Evolutionary conservation across 2,329 filamentous ascomycete species (phyloP), one percentile per base, ranked within the genome.

Genomic region (Alternaria longipes): DNA sequence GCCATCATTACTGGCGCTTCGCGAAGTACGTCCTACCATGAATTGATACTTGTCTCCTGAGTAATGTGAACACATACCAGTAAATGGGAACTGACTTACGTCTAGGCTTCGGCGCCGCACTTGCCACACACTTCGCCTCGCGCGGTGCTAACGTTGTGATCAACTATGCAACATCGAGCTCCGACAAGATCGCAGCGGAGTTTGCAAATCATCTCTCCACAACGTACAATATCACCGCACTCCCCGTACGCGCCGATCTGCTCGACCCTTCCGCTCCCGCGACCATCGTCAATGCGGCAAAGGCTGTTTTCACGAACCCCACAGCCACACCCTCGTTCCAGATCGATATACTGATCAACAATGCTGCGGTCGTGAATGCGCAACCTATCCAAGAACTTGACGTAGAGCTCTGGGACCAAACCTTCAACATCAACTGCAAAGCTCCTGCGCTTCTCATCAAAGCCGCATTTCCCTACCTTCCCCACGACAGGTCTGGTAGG

Each of bases 281-380:
- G 24, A 54, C 57, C 18, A 46, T 59, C 22, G 45, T 59, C 28
- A 54, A 56, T 20, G 52, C 57, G 14, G 57, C 57, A 44, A 59
- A 59, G 34, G 24, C 45, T 5, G 44, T 56, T 44, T 59, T 59
- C 22, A 51, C 14, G 28, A 50, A 56, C 45, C 52, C 22, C 14
- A 38, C 51, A 24, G 45, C 57, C n/a, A 50, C 52, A 18, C 45
- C 52, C 18, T 20, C 32, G 32, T 59, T 59, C 28, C 57, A 59
- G 28, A 59, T 59, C 45, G 57, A 59, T 26, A 59, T 59, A 22
- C 18, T 59, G 20, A 59, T 59, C 24, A 59, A 59, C 52, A 59
- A 59, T 11, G 57, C 57, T 20, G 57, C 57, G 5, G 36, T 59
- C 11, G 57, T 59, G 8, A 59, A 59, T 9, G 45, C 57, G 20